These are phyloP conservation scores for Gaeumannomyces sp. DNA, from an alignment of 2,329 filamentous ascomycete species.

Conservation along the genomic window DNA sequence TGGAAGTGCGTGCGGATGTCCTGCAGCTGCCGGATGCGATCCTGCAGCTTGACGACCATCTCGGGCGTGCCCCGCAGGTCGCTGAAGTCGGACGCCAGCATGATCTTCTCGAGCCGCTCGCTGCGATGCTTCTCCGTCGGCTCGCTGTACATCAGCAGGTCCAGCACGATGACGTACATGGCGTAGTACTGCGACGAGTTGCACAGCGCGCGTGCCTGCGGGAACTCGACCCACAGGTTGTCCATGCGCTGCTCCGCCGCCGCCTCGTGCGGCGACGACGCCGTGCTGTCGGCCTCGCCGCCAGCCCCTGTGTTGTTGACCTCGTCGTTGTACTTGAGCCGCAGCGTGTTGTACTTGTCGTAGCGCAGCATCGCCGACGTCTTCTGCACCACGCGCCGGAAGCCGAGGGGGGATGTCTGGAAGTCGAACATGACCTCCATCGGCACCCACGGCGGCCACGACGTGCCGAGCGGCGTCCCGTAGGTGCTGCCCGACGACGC, in stretches of 20 bases:
- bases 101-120: conserved; percentile 95
- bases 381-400: conserved; percentile 92
- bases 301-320: conserved; percentile 58
- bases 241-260: conserved; percentile 75
- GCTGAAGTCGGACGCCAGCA: conserved; percentile 97
- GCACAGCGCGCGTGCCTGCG: conserved; percentile 87
- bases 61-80: conserved; percentile 89
- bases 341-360: conserved; percentile 96
- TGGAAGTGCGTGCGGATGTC: conserved; percentile 97
- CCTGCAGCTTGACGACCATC: conserved; percentile 86
- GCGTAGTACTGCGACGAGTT: conserved; percentile 97
- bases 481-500: conserved; percentile 95
- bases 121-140: conserved; percentile 95
- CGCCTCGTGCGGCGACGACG: conserved; percentile 25
- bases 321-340: conserved; percentile 95
- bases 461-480: conserved; percentile 73
- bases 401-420: conserved; percentile 88
- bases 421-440: conserved; percentile 99
- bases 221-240: conserved; percentile 95
- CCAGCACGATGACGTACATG: conserved; percentile 95
- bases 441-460: conserved; percentile 97
- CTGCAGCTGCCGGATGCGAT: conserved; percentile 86
- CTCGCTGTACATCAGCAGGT: conserved; percentile 92
- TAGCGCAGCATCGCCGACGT: conserved; percentile 92
- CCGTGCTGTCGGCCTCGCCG: conserved; percentile 3